Base-by-base conservation (phyloP, 1,139 yeast genomes). In the Yamadazyma siamensis region DNA sequence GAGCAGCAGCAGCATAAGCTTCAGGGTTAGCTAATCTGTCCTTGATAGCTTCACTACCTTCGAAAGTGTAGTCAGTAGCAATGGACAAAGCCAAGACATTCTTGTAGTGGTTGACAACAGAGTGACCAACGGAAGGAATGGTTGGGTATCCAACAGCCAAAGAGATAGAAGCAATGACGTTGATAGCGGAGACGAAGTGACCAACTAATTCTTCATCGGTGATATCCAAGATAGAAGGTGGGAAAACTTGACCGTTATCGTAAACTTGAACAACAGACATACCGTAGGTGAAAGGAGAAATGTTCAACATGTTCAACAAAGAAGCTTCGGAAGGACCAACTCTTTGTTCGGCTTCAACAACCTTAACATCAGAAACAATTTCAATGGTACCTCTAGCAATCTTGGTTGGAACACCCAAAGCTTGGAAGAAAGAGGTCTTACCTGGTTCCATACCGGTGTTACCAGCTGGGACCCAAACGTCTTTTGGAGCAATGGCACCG, bases 371-470 rank as follows among this genome's bases (percentile, higher is more conserved):
- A 56, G 85, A 74, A 70, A 87, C 89, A 74, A 91, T 91, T 77
- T 91, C 99, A 83, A 91, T 91, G 74, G 96, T 87, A 91, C 99
- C 99, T 85, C 99, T 89, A 74, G 96, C 94, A 88, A 91, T 91
- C 94, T 91, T 91, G 86, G 99, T 91, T 80, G 98, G 98, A 63
- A 91, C 96, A 86, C 97, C 97, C 62, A 91, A 83, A 66, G 99
- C 98, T 82, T 91, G 99, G 97, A 91, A 91, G 94, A 91, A 91
- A 66, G 98, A 91, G 63, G 99, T 91, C 88, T 91, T 91, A 82
- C 97, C 97, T 71, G 99, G 99, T 77, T 91, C 98, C 96, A 94
- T 89, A 84, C 98, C 97, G 57, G 99, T 91, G 96, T 91, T 94
- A 74, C 95, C 95, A 57, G 97, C 97, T 68, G 95, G 94, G 56